phyloP scores from a whole-genome alignment of 2,329 filamentous ascomycete species.

The Macrophomina pseudophaseolina region DNA sequence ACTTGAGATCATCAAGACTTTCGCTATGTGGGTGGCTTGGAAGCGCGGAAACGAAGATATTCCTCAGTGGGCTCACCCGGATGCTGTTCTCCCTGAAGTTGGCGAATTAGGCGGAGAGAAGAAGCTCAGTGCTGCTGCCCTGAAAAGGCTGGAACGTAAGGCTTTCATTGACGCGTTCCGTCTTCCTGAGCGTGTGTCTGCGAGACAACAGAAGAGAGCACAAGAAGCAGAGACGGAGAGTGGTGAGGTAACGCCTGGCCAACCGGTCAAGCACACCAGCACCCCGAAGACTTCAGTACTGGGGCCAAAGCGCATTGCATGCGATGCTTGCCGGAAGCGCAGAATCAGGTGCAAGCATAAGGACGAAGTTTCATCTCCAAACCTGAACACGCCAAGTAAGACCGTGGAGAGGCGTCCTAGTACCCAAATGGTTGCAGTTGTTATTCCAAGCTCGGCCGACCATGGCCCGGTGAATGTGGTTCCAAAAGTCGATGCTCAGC shows the following conservation, averaged over 20 bases:
- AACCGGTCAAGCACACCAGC: conserved; percentile 49
- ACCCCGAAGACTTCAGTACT: conserved; percentile 63
- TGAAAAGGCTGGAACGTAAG: conserved; percentile 62
- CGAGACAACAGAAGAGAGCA: conserved; percentile 40
- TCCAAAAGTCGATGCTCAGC: conserved; percentile 35
- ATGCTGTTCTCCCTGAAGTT: conserved; percentile 56
- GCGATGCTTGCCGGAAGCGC: conserved; percentile 66
- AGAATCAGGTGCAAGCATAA: conserved; percentile 69
- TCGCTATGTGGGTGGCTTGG: conserved; percentile 71
- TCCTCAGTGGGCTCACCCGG: conserved; percentile 66
- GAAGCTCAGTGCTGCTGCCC: conserved; percentile 60
- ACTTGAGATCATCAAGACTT: conserved; percentile 62
- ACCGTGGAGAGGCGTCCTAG: conserved; percentile 17
- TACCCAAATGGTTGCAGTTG: conserved; percentile 23
- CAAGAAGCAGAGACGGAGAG: conserved; percentile 26
- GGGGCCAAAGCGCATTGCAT: conserved; percentile 65
- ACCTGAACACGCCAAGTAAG: neutral
- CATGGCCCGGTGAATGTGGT: conserved; percentile 7
- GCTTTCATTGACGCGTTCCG: conserved; percentile 50
- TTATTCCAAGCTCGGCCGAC: conserved; percentile 11
- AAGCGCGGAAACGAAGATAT: conserved; percentile 68
- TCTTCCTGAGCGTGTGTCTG: conserved; percentile 49
- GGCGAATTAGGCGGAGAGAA: conserved; percentile 48
- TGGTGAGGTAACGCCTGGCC: neutral
- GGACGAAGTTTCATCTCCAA: conserved; percentile 51